Base-by-base conservation (phyloP, 805 yeast genomes). In the Nakazawaea peltata region DNA sequence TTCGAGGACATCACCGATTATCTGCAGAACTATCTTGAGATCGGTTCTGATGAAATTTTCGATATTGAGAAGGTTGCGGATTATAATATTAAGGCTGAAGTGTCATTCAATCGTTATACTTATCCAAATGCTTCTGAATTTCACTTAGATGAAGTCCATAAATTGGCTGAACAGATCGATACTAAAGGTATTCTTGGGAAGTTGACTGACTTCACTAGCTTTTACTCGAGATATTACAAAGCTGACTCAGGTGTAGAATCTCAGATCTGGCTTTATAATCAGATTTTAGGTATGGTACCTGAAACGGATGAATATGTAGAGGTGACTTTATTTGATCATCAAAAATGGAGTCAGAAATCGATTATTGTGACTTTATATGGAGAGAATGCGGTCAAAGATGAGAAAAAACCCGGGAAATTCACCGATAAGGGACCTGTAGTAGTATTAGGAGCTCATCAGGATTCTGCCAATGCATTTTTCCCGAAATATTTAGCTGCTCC, bases 401-500 rank as follows among this genome's bases (percentile, higher is more conserved):
- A 67, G 47, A 42, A 21, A 8, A n/a, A n/a, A n/a, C n/a, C n/a
- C n/a, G n/a, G n/a, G n/a, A 22, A 8, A 8, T 29, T 14, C 17
- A 14, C 31, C 41, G 11, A 46, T 41, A 19, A 48, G 29, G 67
- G 62, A 4, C 53, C 57, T 22, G 57, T 67, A 4, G 78, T 90
- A 1, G 76, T 90, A 12, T 71, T 90, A 26, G 96, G 96, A 1
- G 82, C 94, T 18, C 97, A 90, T 59, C 83, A 81, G 51, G 97
- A 90, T 53, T 81, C 94, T 2, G 69, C 79, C 43, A 86, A 85
- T 52, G 62, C 84, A 37, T 45, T 83, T 28, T 66, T 83, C 38
- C 96, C 95, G 8, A 66, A 66, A 29, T 42, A 76, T 14, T 51
- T 81, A 44, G 67, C 74, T 17, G 85, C 95, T 0, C 96, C 96